A percentile compares a stretch with the other conserved stretches of the same genome.
Conservation (phyloP, 768 basidiomycete species). For the Favolaschia claudopus region DNA sequence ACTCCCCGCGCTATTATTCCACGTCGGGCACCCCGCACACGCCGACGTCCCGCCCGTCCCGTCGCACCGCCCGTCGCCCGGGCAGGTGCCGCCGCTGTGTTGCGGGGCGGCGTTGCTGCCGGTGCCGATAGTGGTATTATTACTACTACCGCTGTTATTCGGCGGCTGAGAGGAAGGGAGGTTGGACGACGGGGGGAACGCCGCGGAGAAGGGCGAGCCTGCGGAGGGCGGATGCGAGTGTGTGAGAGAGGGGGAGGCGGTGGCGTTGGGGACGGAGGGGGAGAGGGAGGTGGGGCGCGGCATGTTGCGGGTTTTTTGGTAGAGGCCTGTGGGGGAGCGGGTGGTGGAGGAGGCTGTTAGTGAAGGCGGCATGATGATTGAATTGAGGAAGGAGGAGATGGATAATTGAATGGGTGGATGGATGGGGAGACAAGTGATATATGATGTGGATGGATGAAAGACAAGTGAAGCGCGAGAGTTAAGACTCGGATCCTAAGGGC, state of each 20-base stretch:
- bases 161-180: neutral
- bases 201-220: constrained; percentile 22
- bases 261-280: constrained; percentile 35
- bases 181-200: constrained; percentile 8
- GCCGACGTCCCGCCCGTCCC: constrained; percentile 94
- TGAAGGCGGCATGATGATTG: constrained; percentile 15
- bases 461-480: no score
- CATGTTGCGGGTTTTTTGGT: constrained; percentile 84
- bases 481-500: no score
- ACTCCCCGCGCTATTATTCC: constrained; percentile 87
- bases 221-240: constrained; percentile 25
- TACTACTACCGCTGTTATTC: constrained; percentile 33
- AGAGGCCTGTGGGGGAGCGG: constrained; percentile 69
- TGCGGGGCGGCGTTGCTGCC: constrained; percentile 13
- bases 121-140: constrained; percentile 36
- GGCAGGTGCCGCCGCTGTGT: constrained; percentile 77
- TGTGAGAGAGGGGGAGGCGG: constrained; percentile 27
- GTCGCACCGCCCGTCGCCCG: constrained; percentile 97
- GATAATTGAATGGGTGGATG: constrained; percentile 34
- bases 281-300: constrained; percentile 67
- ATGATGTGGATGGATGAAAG: no score
- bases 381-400: constrained; percentile 15
- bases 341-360: constrained; percentile 39
- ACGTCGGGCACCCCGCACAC: constrained; percentile 96
- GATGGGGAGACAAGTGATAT: constrained; percentile 24